These are phyloP conservation scores for Rutstroemia sp. DNA, from an alignment of 2,329 filamentous ascomycete species.

Conservation along the genomic window DNA sequence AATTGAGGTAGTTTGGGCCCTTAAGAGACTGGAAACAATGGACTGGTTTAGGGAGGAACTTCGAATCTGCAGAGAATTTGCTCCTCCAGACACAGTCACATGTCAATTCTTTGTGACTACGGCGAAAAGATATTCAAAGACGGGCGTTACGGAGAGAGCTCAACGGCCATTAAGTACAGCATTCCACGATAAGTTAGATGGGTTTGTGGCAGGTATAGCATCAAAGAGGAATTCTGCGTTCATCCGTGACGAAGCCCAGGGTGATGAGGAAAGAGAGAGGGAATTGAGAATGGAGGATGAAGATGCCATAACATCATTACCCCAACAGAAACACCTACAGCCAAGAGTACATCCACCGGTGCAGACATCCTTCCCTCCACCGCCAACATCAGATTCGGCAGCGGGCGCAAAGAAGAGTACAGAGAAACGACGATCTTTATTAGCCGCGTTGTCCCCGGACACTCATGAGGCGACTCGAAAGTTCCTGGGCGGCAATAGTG, in stretches of 20 bases:
- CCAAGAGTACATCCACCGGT: conserved; percentile 36
- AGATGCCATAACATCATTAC: conserved; percentile 76
- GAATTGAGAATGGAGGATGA: conserved; percentile 76
- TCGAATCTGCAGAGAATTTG: conserved; percentile 81
- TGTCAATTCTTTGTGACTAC: conserved; percentile 94
- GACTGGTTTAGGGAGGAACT: conserved; percentile 97
- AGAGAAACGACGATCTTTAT: conserved; percentile 36
- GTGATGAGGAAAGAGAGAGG: conserved; percentile 70
- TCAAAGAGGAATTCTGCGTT: conserved; percentile 79
- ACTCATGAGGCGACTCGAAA: conserved; percentile 35
- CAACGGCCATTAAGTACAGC: conserved; percentile 63
- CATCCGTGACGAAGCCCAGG: conserved; percentile 74
- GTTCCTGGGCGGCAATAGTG: conserved; percentile 22
- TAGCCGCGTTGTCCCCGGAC: conserved; percentile 11
- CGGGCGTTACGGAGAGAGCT: conserved; percentile 35
- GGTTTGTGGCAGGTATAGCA: conserved; percentile 79
- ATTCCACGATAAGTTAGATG: conserved; percentile 81
- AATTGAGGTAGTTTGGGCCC: conserved; percentile 87
- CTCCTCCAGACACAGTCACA: conserved; percentile 79
- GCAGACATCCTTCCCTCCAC: conserved; percentile 26
- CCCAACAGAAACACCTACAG: conserved; percentile 58
- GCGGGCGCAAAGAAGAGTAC: conserved; percentile 39
- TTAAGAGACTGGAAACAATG: conserved; percentile 87
- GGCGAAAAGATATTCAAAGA: conserved; percentile 42
- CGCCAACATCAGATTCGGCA: conserved; percentile 16